Conservation (phyloP, 2,329 filamentous ascomycete genomes). For the Botrytis hyacinthi region DNA sequence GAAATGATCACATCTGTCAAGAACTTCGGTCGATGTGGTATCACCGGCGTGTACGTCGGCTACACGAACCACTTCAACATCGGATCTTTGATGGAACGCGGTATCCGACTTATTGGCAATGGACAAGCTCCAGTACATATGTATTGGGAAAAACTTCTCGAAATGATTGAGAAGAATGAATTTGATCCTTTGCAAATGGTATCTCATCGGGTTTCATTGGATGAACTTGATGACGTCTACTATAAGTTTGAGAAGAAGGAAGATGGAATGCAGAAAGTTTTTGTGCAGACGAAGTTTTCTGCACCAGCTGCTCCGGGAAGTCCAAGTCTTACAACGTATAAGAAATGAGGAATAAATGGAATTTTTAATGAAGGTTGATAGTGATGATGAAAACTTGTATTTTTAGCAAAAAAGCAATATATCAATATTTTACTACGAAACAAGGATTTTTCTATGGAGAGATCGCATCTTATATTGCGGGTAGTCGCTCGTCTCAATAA, state of each 20-base stretch:
- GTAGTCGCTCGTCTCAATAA: neutral
- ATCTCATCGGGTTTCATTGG: slow-evolving; percentile 71
- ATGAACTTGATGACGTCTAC: slow-evolving; percentile 69
- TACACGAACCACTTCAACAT: slow-evolving; percentile 43
- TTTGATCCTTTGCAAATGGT: slow-evolving; percentile 79
- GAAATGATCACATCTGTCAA: slow-evolving; percentile 75
- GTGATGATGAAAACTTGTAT: neutral
- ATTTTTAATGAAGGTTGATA: neutral
- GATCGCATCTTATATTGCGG: neutral
- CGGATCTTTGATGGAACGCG: slow-evolving; percentile 77
- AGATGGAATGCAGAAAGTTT: slow-evolving; percentile 79
- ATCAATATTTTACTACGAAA: neutral
- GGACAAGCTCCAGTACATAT: slow-evolving; percentile 72
- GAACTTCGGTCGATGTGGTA: slow-evolving; percentile 69
- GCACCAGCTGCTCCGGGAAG: slow-evolving; percentile 49
- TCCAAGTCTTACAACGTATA: slow-evolving; percentile 38
- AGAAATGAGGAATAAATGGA: neutral
- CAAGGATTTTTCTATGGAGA: neutral
- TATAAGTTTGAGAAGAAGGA: slow-evolving; percentile 56
- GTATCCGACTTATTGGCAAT: slow-evolving; percentile 72
- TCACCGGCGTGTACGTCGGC: slow-evolving; percentile 69
- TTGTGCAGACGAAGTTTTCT: slow-evolving; percentile 58
- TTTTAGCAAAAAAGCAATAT: neutral
- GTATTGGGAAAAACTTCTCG: slow-evolving; percentile 78
- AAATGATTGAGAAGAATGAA: slow-evolving; percentile 61